Evolutionary conservation across 805 yeast species (phyloP).

Genomic region (Candida insectalens): DNA sequence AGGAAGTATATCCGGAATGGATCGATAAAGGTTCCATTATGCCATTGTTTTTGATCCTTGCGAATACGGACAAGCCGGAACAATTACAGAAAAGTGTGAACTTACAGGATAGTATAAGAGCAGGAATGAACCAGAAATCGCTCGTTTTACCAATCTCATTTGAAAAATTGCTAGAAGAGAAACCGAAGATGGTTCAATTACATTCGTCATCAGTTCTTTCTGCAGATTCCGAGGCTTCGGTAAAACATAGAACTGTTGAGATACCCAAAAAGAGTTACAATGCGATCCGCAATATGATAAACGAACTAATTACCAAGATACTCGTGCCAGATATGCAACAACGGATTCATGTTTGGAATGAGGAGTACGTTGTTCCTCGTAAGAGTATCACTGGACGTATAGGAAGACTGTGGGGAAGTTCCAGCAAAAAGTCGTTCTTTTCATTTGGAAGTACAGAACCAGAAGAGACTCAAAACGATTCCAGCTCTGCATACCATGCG

Average conservation of each 20-base stretch:
- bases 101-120: conserved; percentile 22
- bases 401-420: conserved; percentile 44
- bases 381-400: conserved; percentile 67
- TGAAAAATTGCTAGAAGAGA: not conserved
- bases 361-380: conserved; percentile 66
- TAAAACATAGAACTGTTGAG: not conserved
- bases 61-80: conserved; percentile 34
- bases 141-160: conserved; percentile 5
- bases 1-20: too few relatives aligned
- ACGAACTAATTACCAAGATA: conserved; percentile 38
- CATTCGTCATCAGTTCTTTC: not conserved
- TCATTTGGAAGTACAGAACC: conserved; percentile 16
- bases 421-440: conserved; percentile 22
- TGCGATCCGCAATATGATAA: conserved; percentile 28
- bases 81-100: conserved; percentile 30
- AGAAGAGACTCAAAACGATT: conserved; percentile 2
- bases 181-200: not conserved
- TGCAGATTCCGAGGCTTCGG: not conserved
- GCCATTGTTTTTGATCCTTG: conserved; percentile 39
- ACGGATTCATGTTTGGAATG: conserved; percentile 78
- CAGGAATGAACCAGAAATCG: conserved; percentile 6
- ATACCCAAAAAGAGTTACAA: conserved; percentile 4
- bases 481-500: conserved; percentile 28
- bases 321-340: conserved; percentile 80
- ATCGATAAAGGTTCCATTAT: conserved; percentile 51